A percentile compares a stretch with the other conserved stretches of the same genome.
Conservation (phyloP, 2,329 filamentous ascomycete genomes). For the Colletotrichum limetticola region DNA sequence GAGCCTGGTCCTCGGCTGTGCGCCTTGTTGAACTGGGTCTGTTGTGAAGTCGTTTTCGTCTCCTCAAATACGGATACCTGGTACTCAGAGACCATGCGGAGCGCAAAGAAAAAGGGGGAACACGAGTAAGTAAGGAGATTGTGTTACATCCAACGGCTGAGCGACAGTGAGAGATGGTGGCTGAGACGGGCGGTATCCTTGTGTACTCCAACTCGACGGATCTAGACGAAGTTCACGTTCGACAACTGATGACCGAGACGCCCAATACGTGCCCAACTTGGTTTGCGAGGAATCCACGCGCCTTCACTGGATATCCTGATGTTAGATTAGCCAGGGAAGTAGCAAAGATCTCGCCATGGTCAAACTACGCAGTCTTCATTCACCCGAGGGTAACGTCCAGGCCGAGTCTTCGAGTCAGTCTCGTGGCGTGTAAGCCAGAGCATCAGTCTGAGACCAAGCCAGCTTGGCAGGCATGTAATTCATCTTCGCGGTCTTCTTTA, state of each 20-base stretch:
- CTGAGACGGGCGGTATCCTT: too few species aligned
- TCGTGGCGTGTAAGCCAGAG: neutral
- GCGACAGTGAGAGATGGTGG: too few species aligned
- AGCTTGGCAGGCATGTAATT: neutral
- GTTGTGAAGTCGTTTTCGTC: neutral
- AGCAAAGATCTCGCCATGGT: neutral
- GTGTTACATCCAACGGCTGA: too few species aligned
- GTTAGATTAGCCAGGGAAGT: neutral
- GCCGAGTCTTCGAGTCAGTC: neutral
- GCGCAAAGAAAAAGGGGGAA: too few species aligned
- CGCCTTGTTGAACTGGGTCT: neutral
- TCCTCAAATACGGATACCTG: neutral
- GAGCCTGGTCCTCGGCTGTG: neutral
- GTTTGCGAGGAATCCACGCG: neutral
- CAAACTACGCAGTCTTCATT: neutral
- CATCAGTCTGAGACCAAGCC: neutral
- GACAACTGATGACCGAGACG: too few species aligned
- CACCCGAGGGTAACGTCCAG: neutral
- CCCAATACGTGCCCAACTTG: too few species aligned
- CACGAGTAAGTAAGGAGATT: too few species aligned
- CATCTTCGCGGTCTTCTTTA: neutral
- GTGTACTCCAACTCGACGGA: too few species aligned
- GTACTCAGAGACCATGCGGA: neutral
- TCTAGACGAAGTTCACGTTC: too few species aligned
- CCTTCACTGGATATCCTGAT: neutral